Evolutionary conservation across 495 filamentous ascomycete genomes (phyloP).

Genomic region (Pyronema domesticum): DNA sequence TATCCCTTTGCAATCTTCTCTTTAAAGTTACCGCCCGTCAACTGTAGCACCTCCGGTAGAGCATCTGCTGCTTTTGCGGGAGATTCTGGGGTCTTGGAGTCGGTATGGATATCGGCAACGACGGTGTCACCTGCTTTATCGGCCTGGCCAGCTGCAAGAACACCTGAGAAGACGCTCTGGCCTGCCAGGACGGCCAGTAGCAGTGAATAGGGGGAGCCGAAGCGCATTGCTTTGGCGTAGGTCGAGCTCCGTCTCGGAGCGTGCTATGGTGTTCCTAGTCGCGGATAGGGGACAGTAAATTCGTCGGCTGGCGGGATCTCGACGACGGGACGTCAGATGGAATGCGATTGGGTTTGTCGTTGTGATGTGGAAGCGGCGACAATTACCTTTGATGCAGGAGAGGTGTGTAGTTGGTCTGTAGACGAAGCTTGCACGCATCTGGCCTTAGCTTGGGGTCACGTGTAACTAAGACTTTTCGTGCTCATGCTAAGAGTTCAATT

Average conservation of each 20-base stretch:
- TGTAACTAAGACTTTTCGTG: background rate
- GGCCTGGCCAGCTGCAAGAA: background rate
- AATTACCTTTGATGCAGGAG: background rate
- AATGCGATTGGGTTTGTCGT: background rate
- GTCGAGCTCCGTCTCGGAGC: background rate
- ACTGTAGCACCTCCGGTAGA: conserved; percentile 18
- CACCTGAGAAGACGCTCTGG: background rate
- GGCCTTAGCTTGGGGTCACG: too few species aligned
- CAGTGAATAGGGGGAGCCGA: conserved; percentile 12
- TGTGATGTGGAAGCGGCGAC: background rate
- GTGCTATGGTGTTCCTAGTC: background rate
- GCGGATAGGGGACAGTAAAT: background rate
- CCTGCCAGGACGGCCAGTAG: conserved; percentile 10
- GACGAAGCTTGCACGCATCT: too few species aligned
- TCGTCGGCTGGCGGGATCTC: background rate
- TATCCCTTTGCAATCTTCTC: conserved; percentile 19
- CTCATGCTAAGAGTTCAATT: background rate
- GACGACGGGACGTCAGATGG: background rate
- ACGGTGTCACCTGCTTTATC: background rate
- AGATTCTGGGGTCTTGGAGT: background rate
- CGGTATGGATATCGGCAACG: background rate
- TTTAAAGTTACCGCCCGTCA: conserved; percentile 17
- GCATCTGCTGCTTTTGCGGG: conserved; percentile 4
- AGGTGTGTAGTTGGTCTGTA: background rate
- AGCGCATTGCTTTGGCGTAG: conserved; percentile 13